Percentiles rank a stretch among this genome's conserved stretches.
phyloP scores from a whole-genome alignment of 164 flowering plant species.

The Magnolia sinica region DNA sequence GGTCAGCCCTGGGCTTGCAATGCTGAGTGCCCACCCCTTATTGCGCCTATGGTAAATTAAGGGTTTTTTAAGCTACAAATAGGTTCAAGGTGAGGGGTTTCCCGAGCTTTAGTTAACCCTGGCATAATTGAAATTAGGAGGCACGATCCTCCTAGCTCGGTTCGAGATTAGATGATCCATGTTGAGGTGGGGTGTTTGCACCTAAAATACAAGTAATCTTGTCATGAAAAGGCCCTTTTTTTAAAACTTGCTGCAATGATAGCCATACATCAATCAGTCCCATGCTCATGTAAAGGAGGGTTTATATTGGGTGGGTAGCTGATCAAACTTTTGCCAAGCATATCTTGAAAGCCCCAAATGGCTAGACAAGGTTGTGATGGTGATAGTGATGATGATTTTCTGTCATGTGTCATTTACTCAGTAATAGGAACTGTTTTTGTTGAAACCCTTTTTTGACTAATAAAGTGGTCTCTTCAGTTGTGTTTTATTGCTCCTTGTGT shows the following conservation, averaged over 20 bases:
- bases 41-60: no score
- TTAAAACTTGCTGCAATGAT: not conserved
- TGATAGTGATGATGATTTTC: not conserved
- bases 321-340: not conserved
- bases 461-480: not conserved
- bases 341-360: not conserved
- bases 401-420: not conserved
- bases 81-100: no score
- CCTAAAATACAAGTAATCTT: not conserved
- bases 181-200: not conserved
- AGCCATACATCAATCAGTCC: no score
- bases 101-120: no score
- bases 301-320: not conserved
- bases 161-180: not conserved
- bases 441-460: not conserved
- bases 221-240: not conserved
- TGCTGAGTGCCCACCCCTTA: no score
- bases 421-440: not conserved
- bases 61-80: no score
- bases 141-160: not conserved
- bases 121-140: no score
- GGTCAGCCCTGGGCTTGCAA: no score
- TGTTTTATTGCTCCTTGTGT: not conserved
- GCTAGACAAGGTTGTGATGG: not conserved
- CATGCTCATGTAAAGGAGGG: no score